Base-by-base conservation (phyloP, 192 early-diverging fungal species). In the Geranomyces michiganensis region DNA sequence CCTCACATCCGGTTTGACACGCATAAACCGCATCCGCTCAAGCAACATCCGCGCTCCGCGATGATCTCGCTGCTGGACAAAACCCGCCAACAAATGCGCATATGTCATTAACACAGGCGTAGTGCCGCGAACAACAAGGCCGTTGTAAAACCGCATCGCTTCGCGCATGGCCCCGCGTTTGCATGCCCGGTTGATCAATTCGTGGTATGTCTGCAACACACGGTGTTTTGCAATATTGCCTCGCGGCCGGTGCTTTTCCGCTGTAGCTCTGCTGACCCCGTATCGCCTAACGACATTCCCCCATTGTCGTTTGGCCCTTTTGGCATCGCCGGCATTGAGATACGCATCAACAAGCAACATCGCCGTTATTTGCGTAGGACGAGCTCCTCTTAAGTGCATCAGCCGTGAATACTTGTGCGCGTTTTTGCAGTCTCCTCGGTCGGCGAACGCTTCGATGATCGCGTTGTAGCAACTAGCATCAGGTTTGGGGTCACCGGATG, bases 121-220 rank as follows among this genome's bases (percentile, higher is more conserved):
- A 0, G 36, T 19, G 19, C 55, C 26, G 41, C 26, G 29, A 17
- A 5, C 33, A 22, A 73, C 30, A 63, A 73, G 67, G 19, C 26
- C 24, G 32, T 73, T 65, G 41, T 66, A 66, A n/a, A 73, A 33
- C 4, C 22, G 27, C 27, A 59, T 30, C 14, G 71, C 71, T 51
- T 49, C 33, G 31, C 24, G 31, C 59, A 72, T 63, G 4, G 56
- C 19, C 12, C 51, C 33, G 32, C 33, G 17, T 15, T 58, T 44
- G 21, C 48, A 58, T 12, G 55, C 62, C 0, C 36, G 46, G 4
- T 67, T 19, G 27, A 63, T 58, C 6, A 72, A 61, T 5, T 61
- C 47, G 36, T 72, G 27, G 47, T 53, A 65, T 7, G 68, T 59
- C 13, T 32, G 56, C 7, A 46, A 5, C 21, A 29, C 19, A 6